Evolutionary conservation across 306 rosid species (phyloP).

Genomic region (Geum urbanum): DNA sequence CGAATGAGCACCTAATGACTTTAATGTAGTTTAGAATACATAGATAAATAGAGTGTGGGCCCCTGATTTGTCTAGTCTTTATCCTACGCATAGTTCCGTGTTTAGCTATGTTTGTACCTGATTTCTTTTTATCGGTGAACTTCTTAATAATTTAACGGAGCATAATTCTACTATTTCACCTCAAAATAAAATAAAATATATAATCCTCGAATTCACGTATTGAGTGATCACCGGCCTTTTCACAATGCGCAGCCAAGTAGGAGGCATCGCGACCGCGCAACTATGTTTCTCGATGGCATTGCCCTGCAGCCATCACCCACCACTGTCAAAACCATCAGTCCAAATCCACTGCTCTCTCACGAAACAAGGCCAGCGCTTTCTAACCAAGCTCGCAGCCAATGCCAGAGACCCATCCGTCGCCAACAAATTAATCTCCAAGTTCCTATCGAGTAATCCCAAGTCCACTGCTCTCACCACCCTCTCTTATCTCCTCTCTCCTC

Average conservation of each 20-base stretch:
- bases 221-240: too few species aligned
- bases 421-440: conserved; percentile 43
- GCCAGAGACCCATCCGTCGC: conserved; percentile 36
- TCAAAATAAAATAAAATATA: too few species aligned
- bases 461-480: conserved; percentile 57
- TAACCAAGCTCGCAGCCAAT: conserved; percentile 47
- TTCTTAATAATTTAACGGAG: too few species aligned
- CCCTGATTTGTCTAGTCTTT: too few species aligned
- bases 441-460: conserved; percentile 51
- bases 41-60: too few species aligned
- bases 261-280: conserved; percentile 15
- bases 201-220: too few species aligned
- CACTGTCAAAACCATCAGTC: not conserved
- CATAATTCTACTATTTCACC: too few species aligned
- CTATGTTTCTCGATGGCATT: not conserved
- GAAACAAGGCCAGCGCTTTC: conserved; percentile 67
- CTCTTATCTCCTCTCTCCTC: conserved; percentile 62
- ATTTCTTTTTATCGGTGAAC: too few species aligned
- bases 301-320: conserved; percentile 12
- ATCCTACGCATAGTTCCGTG: too few species aligned
- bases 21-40: too few species aligned
- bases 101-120: too few species aligned
- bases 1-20: too few species aligned
- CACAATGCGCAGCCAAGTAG: not conserved
- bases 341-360: conserved; percentile 35